Conservation (phyloP, 2,329 filamentous ascomycete species). For the Colletotrichum lentis region DNA sequence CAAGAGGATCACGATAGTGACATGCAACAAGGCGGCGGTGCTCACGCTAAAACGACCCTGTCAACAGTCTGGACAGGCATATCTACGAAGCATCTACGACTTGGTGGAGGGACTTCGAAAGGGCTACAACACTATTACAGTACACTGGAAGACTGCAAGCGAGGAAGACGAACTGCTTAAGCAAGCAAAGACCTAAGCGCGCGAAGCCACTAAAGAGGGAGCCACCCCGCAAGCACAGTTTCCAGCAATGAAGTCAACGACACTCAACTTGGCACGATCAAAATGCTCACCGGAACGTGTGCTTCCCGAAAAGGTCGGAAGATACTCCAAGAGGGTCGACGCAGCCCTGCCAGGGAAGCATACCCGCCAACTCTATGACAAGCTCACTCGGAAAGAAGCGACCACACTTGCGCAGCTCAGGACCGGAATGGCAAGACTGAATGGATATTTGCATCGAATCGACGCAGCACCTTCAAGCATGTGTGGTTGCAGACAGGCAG, state of each 20-base stretch:
- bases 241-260: too few relatives aligned
- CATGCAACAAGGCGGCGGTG: background rate
- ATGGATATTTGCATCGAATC: conserved; percentile 35
- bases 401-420: background rate
- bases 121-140: background rate
- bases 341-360: background rate
- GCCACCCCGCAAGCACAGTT: background rate
- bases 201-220: background rate
- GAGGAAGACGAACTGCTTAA: background rate
- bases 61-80: background rate
- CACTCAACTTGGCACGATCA: background rate
- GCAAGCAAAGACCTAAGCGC: background rate
- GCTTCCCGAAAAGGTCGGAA: background rate
- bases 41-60: background rate
- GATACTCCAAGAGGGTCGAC: background rate
- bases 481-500: conserved; percentile 36
- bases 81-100: background rate
- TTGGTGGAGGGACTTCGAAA: background rate
- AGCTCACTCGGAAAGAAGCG: background rate
- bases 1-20: background rate
- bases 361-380: background rate
- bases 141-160: background rate
- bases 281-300: background rate
- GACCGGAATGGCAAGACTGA: conserved; percentile 36
- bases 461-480: conserved; percentile 16